Evolutionary conservation across 495 filamentous ascomycete genomes (phyloP), one percentile per base, ranked within the genome.

Genomic region (Endocarpon pusillum): DNA sequence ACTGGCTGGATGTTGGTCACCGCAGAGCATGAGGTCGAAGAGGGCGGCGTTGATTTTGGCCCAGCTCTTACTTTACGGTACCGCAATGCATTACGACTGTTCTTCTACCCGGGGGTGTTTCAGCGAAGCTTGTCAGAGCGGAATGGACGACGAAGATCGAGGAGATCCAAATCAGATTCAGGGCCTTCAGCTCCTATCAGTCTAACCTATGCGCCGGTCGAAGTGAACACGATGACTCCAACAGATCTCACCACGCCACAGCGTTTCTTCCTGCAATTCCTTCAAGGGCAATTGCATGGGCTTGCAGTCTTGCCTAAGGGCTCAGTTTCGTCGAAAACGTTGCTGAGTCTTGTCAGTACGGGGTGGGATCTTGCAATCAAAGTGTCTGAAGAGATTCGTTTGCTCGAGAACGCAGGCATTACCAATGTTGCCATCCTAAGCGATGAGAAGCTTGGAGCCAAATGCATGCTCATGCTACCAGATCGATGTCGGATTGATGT

Each of bases 1-100:
- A 64, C 73, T 41, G 81, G 84, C 36, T 97, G 91, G 91, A 63
- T 58, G 3, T 75, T 87, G 34, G 64, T 73, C 36, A 71, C 70
- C 0, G 75, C 75, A 8, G 60, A 71, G 5, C 49, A 62, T 4
- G 28, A 33, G 14, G 40, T 49, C 1, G 48, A 45, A 17, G 28
- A 31, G 28, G 12, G 23, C 23, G 23, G 12, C 8, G 38, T 38
- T 2, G 26, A 46, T 12, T 43, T 50, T 27, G 69, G 63, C 10
- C 72, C 67, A 1, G 60, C 58, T 3, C 48, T 93, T 22, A 78
- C 76, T 4, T 76, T 94, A 68, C 70, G 69, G n/a, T 93, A 91
- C 57, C 59, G 66, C 40, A 61, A 64, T 22, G 73, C 87, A 35
- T 68, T 96, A 21, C 69, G 83, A 43, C 68, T 93, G 23, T 70